Conservation (phyloP, 768 basidiomycete genomes). For the Cubamyces sp. region DNA sequence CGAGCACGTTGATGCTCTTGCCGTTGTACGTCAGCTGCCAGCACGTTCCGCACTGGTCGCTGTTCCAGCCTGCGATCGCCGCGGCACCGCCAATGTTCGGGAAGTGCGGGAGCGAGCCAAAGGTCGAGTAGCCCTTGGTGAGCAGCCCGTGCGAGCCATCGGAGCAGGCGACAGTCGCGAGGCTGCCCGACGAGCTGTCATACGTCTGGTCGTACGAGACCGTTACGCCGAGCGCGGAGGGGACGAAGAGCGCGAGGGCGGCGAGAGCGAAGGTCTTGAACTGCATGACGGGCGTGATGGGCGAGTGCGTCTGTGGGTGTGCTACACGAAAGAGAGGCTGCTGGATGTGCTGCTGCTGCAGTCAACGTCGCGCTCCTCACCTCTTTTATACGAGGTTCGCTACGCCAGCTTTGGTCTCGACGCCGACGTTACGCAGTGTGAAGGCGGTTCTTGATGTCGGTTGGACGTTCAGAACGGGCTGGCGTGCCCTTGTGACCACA, state of each 20-base stretch:
- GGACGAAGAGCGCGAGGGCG: slow-evolving; percentile 24
- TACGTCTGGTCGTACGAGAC: slow-evolving; percentile 54
- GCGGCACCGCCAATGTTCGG: slow-evolving; percentile 61
- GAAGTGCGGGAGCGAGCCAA: slow-evolving; percentile 57
- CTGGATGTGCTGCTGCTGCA: slow-evolving; percentile 9
- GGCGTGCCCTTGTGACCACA: slow-evolving; percentile 5
- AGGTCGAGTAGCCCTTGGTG: slow-evolving; percentile 50
- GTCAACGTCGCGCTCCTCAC: background rate
- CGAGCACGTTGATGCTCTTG: slow-evolving; percentile 51
- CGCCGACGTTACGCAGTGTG: background rate
- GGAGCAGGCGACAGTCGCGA: slow-evolving; percentile 53
- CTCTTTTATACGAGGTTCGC: background rate
- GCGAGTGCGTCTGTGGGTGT: background rate
- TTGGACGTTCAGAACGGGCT: background rate
- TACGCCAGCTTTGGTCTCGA: background rate
- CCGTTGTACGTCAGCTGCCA: slow-evolving; percentile 58
- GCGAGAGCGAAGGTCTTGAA: slow-evolving; percentile 23
- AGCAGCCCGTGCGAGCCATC: slow-evolving; percentile 41
- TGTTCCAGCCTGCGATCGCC: slow-evolving; percentile 55
- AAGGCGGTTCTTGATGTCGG: slow-evolving; percentile 14
- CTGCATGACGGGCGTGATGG: slow-evolving; percentile 23
- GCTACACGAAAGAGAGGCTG: background rate
- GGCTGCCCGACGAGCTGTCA: slow-evolving; percentile 46
- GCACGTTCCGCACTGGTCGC: slow-evolving; percentile 59
- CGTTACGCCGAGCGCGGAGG: slow-evolving; percentile 26